Evolutionary conservation across 768 basidiomycete species (phyloP).

Genomic region (Suillus subalutaceus): DNA sequence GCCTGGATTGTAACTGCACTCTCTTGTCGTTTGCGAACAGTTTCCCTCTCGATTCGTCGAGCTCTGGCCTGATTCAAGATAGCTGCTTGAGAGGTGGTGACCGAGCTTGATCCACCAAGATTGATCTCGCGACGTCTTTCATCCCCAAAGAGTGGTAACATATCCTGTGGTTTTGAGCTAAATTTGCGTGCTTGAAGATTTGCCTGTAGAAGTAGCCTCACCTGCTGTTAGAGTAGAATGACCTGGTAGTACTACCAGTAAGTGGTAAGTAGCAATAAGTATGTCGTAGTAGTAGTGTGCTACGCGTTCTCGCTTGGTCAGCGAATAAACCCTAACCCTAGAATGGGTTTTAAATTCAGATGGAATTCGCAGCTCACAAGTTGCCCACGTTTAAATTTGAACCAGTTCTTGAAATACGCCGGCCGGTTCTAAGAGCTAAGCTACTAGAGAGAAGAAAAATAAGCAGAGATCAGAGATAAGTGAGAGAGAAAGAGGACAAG

Average conservation of each 20-base stretch:
- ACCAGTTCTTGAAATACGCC: too few species aligned
- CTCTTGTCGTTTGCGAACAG: conserved; percentile 57
- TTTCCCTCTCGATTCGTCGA: conserved; percentile 58
- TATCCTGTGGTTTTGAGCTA: conserved; percentile 12
- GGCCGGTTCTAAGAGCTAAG: too few species aligned
- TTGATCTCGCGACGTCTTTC: conserved; percentile 70
- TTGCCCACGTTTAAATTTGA: too few species aligned
- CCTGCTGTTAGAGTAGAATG: conserved; percentile 1
- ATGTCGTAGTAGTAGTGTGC: not conserved
- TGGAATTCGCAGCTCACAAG: too few species aligned
- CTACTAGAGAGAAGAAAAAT: too few species aligned
- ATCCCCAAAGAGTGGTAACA: conserved; percentile 52
- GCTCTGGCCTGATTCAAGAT: conserved; percentile 68
- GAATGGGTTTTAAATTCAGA: not conserved
- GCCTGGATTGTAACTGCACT: conserved; percentile 65
- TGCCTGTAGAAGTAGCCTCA: not conserved
- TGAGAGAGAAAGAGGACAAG: too few species aligned
- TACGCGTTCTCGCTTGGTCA: conserved; percentile 11
- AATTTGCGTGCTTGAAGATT: not conserved
- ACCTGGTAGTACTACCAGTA: not conserved
- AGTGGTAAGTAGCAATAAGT: not conserved
- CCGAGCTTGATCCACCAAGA: conserved; percentile 65
- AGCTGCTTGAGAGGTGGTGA: conserved; percentile 48
- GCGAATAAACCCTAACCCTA: conserved; percentile 24
- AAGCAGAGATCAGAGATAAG: too few species aligned